Conservation (phyloP, 805 yeast genomes). For the Candida maesae region DNA sequence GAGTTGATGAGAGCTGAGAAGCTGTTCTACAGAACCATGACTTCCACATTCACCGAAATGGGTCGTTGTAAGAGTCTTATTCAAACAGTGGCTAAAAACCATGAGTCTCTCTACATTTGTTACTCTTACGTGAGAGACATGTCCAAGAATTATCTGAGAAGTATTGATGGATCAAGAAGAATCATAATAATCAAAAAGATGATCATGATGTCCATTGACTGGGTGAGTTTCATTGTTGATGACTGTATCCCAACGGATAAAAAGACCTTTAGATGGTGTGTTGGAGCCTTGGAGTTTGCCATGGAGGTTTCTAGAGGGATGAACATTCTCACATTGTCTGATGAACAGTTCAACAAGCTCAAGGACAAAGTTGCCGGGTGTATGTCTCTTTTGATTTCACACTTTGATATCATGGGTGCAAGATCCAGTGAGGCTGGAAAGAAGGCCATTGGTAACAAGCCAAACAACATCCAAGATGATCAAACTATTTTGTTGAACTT, state of each 20-base stretch:
- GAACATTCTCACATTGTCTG: conserved; percentile 75
- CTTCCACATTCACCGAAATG: conserved; percentile 60
- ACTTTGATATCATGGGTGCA: conserved; percentile 98
- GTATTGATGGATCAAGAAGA: conserved; percentile 60
- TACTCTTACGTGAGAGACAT: conserved; percentile 79
- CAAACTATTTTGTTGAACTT: conserved; percentile 52
- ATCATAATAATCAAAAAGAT: conserved; percentile 67
- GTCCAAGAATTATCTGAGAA: conserved; percentile 66
- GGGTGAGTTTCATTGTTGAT: conserved; percentile 92
- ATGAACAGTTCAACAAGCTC: conserved; percentile 67
- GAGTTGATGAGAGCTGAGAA: conserved; percentile 66
- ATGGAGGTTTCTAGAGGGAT: conserved; percentile 92
- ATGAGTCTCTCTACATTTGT: conserved; percentile 70
- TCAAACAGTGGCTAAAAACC: conserved; percentile 59
- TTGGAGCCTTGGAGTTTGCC: conserved; percentile 90
- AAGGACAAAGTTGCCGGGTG: conserved; percentile 88
- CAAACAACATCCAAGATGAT: conserved; percentile 49
- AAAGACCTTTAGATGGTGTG: conserved; percentile 94
- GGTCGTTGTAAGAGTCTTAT: conserved; percentile 45
- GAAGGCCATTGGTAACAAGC: conserved; percentile 40
- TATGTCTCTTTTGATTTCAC: conserved; percentile 89
- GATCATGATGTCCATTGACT: conserved; percentile 73
- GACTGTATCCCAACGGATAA: conserved; percentile 92
- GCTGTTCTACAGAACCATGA: conserved; percentile 62
- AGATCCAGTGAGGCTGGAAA: conserved; percentile 64